These are phyloP conservation scores for Trichaptum fuscoviolaceum DNA, from an alignment of 768 basidiomycete genomes.

Conservation along the genomic window DNA sequence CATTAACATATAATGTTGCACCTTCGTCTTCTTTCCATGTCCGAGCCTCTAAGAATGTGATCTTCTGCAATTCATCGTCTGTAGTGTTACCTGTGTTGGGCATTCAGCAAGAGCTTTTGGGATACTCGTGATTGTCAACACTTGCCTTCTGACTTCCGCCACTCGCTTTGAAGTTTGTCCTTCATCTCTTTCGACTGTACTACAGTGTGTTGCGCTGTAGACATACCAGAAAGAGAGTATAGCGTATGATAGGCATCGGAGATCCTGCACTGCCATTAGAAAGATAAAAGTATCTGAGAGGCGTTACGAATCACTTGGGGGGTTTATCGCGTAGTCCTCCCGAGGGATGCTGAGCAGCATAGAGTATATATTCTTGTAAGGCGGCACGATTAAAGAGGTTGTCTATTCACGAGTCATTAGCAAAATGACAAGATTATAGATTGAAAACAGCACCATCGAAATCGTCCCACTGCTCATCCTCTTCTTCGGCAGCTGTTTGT, in stretches of 20 bases:
- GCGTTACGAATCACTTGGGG: constrained; percentile 59
- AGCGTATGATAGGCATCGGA: constrained; percentile 95
- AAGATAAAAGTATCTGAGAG: not conserved
- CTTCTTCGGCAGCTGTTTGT: constrained; percentile 11
- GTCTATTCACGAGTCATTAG: constrained; percentile 26
- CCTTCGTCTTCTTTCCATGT: constrained; percentile 68
- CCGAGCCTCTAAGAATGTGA: constrained; percentile 49
- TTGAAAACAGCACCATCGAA: constrained; percentile 49
- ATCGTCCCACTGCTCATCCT: constrained; percentile 60
- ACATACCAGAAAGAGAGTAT: constrained; percentile 88
- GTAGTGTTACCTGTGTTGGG: constrained; percentile 18
- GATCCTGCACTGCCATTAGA: constrained; percentile 35
- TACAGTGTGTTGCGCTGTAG: constrained; percentile 80
- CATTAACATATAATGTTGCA: constrained; percentile 51
- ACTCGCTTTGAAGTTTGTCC: constrained; percentile 29
- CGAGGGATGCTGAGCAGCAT: constrained; percentile 77
- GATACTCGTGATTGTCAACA: constrained; percentile 7
- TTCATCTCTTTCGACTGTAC: constrained; percentile 37
- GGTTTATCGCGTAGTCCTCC: constrained; percentile 95
- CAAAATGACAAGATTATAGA: not conserved
- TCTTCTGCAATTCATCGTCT: constrained; percentile 31
- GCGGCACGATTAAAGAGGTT: constrained; percentile 55
- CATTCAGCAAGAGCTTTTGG: constrained; percentile 2
- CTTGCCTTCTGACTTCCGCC: constrained; percentile 29
- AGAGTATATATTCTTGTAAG: constrained; percentile 82